Evolutionary conservation across 2,329 filamentous ascomycete genomes (phyloP), one percentile per base, ranked within the genome.

Genomic region (Chaetomiaceae sp.): DNA sequence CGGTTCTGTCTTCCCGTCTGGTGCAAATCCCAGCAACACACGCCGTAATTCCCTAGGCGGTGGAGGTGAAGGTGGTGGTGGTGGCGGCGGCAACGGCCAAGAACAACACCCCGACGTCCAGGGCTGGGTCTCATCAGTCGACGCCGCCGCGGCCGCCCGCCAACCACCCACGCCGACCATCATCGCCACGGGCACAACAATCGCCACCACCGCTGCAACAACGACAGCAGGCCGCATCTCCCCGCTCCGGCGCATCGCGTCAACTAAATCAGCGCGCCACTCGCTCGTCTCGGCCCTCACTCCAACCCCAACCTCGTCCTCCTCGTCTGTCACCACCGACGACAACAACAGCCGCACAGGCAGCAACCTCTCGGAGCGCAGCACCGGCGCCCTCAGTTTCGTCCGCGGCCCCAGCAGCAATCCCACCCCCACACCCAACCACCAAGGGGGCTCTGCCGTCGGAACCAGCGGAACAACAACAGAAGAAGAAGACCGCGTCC

Each of bases 101-200:
- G 20, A 62, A 55, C 45, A 69, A 42, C 75, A 82, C 57, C 73
- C 73, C 0, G 79, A 81, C 27, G 78, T 82, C 2, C 75, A 77
- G 50, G 75, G 77, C 54, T 82, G 79, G 79, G 77, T 79, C 40
- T 72, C 73, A 0, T 77, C 80, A 31, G 70, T 81, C 1, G 77
- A 81, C 53, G 76, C 73, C 2, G 73, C 76, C 13, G 19, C 48
- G 5, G 52, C 60, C 9, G 52, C 52, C 30, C 9, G 55, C 56
- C 6, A 56, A 56, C 13, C 42, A 40, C 5, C 40, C 45, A 4
- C 47, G 17, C 44, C 52, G 4, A n/a, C 16, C 14, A 12, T 27
- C 35, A 27, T 4, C 31, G 19, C 13, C 31, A 42, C 10, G 17
- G 25, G 25, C 25, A 27, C 33, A 20, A 20, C 21, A 9, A 5